Percentiles rank a stretch among this genome's conserved stretches.
These are phyloP conservation scores for Debaryomycetaceae sp. DNA, from an alignment of 1,139 yeast species.

Conservation along the genomic window DNA sequence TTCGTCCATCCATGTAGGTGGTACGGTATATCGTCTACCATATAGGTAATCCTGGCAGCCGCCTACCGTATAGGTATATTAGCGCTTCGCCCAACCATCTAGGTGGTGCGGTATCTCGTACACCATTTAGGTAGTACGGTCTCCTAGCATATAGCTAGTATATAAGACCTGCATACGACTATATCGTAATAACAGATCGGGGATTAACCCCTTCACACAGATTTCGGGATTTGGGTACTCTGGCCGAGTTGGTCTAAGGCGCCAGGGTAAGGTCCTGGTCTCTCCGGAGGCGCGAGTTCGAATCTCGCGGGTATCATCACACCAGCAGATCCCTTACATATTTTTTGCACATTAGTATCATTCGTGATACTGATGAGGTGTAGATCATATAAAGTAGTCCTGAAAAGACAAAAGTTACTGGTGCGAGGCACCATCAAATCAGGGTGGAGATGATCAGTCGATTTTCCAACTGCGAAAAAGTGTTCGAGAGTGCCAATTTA, in stretches of 20 bases:
- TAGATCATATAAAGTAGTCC: constrained; percentile 37
- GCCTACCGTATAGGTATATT: too few species aligned
- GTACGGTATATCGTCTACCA: too few species aligned
- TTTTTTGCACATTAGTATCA: constrained; percentile 6
- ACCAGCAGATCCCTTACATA: constrained; percentile 25
- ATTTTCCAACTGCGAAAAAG: constrained; percentile 35
- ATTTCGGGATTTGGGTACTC: constrained; percentile 30
- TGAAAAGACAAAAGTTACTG: constrained; percentile 14
- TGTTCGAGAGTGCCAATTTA: constrained; percentile 39
- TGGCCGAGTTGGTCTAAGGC: constrained; percentile 42
- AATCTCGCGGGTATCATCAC: constrained; percentile 42
- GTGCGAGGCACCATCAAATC: constrained; percentile 10
- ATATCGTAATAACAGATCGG: too few species aligned
- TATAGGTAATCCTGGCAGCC: too few species aligned
- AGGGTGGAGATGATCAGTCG: constrained; percentile 42
- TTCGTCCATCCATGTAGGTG: too few species aligned
- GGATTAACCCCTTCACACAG: too few species aligned
- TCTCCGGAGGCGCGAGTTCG: constrained; percentile 51
- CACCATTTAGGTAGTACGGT: too few species aligned
- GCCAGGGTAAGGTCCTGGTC: constrained; percentile 46
- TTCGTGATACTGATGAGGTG: constrained; percentile 1
- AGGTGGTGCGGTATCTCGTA: too few species aligned
- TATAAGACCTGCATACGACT: too few species aligned
- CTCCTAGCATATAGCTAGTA: too few species aligned
- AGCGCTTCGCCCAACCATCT: too few species aligned